These are phyloP conservation scores for Murraya paniculata DNA, from an alignment of 345 rosid species.

Conservation along the genomic window DNA sequence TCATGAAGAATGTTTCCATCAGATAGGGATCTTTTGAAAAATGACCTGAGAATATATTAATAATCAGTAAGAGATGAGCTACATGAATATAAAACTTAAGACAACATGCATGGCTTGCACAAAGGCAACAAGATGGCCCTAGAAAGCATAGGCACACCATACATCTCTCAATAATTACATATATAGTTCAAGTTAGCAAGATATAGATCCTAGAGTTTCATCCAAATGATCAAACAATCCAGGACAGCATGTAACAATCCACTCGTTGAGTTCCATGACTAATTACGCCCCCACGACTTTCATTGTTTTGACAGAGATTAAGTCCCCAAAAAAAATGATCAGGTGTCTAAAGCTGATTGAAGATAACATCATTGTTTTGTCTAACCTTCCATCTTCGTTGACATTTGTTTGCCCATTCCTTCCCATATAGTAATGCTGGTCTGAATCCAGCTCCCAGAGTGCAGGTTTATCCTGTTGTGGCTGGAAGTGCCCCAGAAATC, in stretches of 20 bases:
- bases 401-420: slow-evolving; percentile 56
- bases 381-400: slow-evolving; percentile 66
- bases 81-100: not conserved
- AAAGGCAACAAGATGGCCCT: not conserved
- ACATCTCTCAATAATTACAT: not conserved
- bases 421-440: slow-evolving; percentile 45
- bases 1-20: slow-evolving; percentile 82
- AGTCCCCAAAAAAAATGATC: not conserved
- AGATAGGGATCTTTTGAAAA: slow-evolving; percentile 80
- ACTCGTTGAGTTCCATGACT: not conserved
- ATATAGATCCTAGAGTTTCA: not conserved
- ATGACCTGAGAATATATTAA: slow-evolving; percentile 47
- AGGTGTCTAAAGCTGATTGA: not conserved
- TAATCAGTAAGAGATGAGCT: slow-evolving; percentile 12
- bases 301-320: not conserved
- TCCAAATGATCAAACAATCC: not conserved
- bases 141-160: not conserved
- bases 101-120: not conserved
- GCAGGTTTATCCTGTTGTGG: slow-evolving; percentile 74
- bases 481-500: slow-evolving; percentile 91
- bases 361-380: no score
- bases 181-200: not conserved
- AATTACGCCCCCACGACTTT: not conserved
- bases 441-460: slow-evolving; percentile 76
- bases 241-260: not conserved